Conservation (phyloP, 1,284 basidiomycete species). For the Macrocystidia cucumis region DNA sequence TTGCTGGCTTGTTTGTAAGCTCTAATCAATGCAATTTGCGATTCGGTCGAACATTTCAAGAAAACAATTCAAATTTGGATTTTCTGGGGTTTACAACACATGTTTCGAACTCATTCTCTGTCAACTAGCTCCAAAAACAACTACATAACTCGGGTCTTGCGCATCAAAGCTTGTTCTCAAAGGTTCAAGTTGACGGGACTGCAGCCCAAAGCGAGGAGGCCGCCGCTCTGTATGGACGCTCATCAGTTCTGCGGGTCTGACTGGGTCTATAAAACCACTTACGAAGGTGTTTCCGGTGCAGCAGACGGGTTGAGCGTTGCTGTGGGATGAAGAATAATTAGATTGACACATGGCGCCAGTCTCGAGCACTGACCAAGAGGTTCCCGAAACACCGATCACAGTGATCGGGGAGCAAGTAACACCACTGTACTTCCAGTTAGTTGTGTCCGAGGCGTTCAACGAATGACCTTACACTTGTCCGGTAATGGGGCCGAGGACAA, state of each 20-base stretch:
- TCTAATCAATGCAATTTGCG: too few relatives aligned
- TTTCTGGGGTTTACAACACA: too few relatives aligned
- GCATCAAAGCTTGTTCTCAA: too few relatives aligned
- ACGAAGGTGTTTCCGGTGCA: conserved; percentile 15
- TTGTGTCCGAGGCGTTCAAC: neutral
- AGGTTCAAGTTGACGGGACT: conserved; percentile 19
- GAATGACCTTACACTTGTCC: neutral
- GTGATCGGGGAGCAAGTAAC: conserved; percentile 7
- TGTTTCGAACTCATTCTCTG: too few relatives aligned
- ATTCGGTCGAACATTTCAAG: too few relatives aligned
- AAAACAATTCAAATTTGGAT: too few relatives aligned
- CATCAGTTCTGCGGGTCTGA: too few relatives aligned
- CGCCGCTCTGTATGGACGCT: conserved; percentile 10
- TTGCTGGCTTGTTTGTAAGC: too few relatives aligned
- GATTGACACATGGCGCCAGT: neutral
- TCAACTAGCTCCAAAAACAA: too few relatives aligned
- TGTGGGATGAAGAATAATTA: neutral
- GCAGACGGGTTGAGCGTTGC: conserved; percentile 13
- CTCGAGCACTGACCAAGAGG: conserved; percentile 7
- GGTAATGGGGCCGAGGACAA: neutral
- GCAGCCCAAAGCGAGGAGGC: conserved; percentile 23
- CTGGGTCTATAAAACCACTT: conserved; percentile 4
- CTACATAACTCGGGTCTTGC: too few relatives aligned
- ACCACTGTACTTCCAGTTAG: neutral
- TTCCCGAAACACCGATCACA: conserved; percentile 9